phyloP scores from a whole-genome alignment of 768 basidiomycete genomes.

The Scleroderma citrinum region DNA sequence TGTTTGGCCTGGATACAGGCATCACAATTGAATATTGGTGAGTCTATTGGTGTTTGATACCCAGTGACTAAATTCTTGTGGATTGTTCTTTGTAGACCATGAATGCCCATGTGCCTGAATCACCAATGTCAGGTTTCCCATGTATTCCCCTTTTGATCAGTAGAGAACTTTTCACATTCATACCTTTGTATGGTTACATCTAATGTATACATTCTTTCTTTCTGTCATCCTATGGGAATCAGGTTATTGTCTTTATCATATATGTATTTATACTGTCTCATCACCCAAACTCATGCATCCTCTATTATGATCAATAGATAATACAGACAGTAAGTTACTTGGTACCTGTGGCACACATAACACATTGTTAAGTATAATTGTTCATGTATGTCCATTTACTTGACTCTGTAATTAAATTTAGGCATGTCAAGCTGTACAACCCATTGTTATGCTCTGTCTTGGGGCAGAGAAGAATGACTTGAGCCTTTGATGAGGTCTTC shows the following conservation, averaged over 20 bases:
- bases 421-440: too few species aligned
- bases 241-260: not conserved
- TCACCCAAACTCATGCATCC: not conserved
- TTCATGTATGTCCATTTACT: not conserved
- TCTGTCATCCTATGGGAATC: not conserved
- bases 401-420: not conserved
- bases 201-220: not conserved
- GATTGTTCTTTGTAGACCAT: not conserved
- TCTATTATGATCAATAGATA: not conserved
- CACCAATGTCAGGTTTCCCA: not conserved
- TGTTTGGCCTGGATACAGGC: slow-evolving; percentile 4
- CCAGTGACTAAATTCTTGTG: not conserved
- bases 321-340: too few species aligned
- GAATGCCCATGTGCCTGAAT: not conserved
- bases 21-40: not conserved
- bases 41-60: not conserved
- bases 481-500: too few species aligned
- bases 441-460: too few species aligned
- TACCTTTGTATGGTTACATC: not conserved
- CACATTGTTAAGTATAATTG: not conserved
- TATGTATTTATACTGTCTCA: not conserved
- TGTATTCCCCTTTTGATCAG: too few species aligned
- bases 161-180: too few species aligned
- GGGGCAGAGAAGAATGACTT: too few species aligned
- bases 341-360: too few species aligned